Evolutionary conservation across 768 basidiomycete genomes (phyloP), one percentile per base, ranked within the genome.

Genomic region (Pleurotus sapidus): DNA sequence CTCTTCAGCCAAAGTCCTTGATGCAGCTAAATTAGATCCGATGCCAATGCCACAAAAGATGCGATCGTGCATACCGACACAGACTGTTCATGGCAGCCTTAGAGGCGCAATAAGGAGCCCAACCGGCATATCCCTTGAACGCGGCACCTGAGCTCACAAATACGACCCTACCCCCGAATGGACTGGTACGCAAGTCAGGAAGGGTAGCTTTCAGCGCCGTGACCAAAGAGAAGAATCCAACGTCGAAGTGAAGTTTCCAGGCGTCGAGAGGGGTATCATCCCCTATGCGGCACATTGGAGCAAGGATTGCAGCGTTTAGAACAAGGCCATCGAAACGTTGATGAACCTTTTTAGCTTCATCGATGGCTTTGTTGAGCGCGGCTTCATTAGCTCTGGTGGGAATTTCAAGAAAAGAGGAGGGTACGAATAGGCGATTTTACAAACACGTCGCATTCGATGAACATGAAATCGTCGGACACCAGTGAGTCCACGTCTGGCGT

Each of bases 61-160:
- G 56, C 61, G 67, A 30, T 65, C 7, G 46, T 24, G 9, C 15
- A 49, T 37, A 88, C 91, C 89, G 82, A 73, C 84, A 86, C 43
- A 97, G 74, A 18, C 88, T 89, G 69, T 95, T 97, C 84, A 94
- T 78, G 1, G 93, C 93, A 1, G 95, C 93, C 70, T 98, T 95
- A 57, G 82, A 77, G 9, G 94, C 88, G 59, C 83, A 90, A 69
- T 93, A 93, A 1, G 89, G 82, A 1, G 84, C 92, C 92, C 91
- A 96, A 3, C 84, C 88, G 5, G 83, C 69, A 1, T 70, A 79
- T 14, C 79, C 82, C 50, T 86, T 86, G 14, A 81, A 78, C 7
- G 93, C 89, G 8, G 92, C 88, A 9, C 95, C 95, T 14, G 91
- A 94, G 64, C 91, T 93, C 42, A 95, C 79, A 60, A 96, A 87